Base-by-base conservation (phyloP, 2,329 filamentous ascomycete genomes). In the Neonectria punicea region DNA sequence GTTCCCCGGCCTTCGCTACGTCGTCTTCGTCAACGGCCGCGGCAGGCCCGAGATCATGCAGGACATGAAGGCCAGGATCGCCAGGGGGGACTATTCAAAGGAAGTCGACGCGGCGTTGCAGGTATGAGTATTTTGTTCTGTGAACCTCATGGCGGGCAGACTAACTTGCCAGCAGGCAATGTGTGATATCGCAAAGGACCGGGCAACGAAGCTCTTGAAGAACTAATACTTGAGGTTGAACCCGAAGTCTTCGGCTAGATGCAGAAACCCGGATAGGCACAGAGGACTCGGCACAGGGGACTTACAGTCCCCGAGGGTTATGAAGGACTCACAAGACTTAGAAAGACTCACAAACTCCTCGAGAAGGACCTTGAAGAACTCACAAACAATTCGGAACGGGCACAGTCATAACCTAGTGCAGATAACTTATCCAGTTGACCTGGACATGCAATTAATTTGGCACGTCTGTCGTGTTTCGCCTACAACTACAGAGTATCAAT, bases 11-110 rank as follows among this genome's bases (percentile, higher is more conserved):
- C 78, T 98, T 76, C 86, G 91, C 79, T 98, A 97, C 82, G 93
- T 97, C 75, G 92, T 95, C 18, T 98, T 97, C 77, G 95, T 98
- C 61, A 94, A 97, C 77, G 93, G 93, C 1, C 86, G 94, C 51
- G 85, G 87, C 44, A 85, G 93, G 61, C 85, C 87, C 2, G 87
- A 88, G 66, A 91, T 98, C 60, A 93, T 97, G 90, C 84, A 88
- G 67, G 90, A 97, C 73, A 97, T 97, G 92, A 86, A 86, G 67
- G 77, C 80, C 57, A 85, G 94, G 57, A 97, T 97, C 74, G 86
- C 85, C 16, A 82, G 90, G 57, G 89, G 86, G 1, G 87, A 95
- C 76, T 82, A 90, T 56, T 79, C 83, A 25, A 83, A 83, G 16
- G 94, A 98, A 80, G 87, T 93, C 66, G 78, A 82, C 61, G 92